Percentiles rank a stretch among this genome's conserved stretches.
phyloP scores from a whole-genome alignment of 495 filamentous ascomycete species.

The Astrocystis sublimbata region DNA sequence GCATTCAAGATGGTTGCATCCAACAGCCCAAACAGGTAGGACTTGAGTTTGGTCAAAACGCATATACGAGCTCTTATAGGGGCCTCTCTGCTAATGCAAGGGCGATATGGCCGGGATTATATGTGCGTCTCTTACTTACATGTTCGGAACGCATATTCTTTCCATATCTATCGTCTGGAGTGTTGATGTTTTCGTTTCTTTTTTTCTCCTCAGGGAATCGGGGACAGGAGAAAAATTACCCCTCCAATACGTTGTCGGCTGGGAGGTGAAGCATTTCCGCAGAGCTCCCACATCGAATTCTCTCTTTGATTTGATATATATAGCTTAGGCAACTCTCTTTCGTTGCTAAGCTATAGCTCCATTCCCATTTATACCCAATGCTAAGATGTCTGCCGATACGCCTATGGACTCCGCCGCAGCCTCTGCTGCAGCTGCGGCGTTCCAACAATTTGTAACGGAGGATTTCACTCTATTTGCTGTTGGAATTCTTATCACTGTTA shows the following conservation, averaged over 20 bases:
- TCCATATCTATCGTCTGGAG: background rate
- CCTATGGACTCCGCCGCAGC: constrained; percentile 28
- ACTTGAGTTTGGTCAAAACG: background rate
- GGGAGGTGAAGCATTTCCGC: too few relatives aligned
- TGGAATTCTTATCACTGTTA: constrained; percentile 35
- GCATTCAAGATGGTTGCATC: background rate
- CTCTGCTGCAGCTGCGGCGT: constrained; percentile 32
- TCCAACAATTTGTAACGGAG: constrained; percentile 42
- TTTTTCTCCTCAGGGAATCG: too few relatives aligned
- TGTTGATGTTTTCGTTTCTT: background rate
- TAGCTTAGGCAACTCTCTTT: background rate
- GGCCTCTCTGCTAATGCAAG: background rate
- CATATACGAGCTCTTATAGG: background rate
- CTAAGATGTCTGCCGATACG: background rate
- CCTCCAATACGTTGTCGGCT: background rate
- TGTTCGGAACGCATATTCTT: background rate
- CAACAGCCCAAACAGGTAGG: constrained; percentile 1
- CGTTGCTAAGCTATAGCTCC: background rate
- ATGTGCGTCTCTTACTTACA: background rate
- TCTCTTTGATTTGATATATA: background rate
- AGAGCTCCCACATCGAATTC: background rate
- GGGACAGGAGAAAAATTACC: background rate
- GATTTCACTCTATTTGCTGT: constrained; percentile 49
- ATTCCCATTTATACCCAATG: background rate
- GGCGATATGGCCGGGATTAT: background rate